Base-by-base conservation (phyloP, 2,329 filamentous ascomycete species). In the Chalaropsis ovoidea region DNA sequence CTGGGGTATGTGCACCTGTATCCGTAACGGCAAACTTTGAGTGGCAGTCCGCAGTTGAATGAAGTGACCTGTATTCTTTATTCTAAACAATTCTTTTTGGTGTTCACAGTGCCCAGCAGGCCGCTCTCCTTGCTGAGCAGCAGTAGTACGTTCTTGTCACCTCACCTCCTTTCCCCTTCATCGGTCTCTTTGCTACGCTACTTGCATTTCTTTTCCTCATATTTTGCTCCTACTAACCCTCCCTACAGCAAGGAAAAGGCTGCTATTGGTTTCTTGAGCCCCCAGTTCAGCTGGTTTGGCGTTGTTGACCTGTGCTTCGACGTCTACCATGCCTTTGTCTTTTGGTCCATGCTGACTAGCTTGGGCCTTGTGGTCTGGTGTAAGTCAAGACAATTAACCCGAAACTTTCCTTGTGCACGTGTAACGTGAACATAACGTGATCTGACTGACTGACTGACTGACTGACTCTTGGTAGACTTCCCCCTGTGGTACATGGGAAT, bases 401-500 rank as follows among this genome's bases (percentile, higher is more conserved):
- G 27, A 13, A 27, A 19, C 27, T 27, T 41, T 39, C 24, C 17
- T 31, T n/a, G 47, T 39, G 58, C 39, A 19, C 15, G 10, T 19
- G 47, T 22, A 19, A 41, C 56, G 39, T 17, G 22, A 27, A 13
- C 11, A 24, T 7, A 22, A 27, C 10, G 22, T 6, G 22, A 56
- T 24, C 8, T 54, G 7, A 42, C 41, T 27, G 13, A n/a, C 4
- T 45, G 8, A 24, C 24, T 27, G 17, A 42, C 19, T 45, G 31
- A 24, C 61, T 58, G 15, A 63, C 68, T 54, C 27, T 58, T 64
- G 17, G 27, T 62, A 90, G 88, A 95, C 76, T 99, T 99, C 74
- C 94, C 94, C 15, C 83, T 99, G 11, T 99, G 94, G 94, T 86
- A 96, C 74, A 99, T 99, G 94, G 94, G 94, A 35, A 95, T 99